phyloP scores from a whole-genome alignment of 2,329 filamentous ascomycete genomes.

The Claviceps sp. region DNA sequence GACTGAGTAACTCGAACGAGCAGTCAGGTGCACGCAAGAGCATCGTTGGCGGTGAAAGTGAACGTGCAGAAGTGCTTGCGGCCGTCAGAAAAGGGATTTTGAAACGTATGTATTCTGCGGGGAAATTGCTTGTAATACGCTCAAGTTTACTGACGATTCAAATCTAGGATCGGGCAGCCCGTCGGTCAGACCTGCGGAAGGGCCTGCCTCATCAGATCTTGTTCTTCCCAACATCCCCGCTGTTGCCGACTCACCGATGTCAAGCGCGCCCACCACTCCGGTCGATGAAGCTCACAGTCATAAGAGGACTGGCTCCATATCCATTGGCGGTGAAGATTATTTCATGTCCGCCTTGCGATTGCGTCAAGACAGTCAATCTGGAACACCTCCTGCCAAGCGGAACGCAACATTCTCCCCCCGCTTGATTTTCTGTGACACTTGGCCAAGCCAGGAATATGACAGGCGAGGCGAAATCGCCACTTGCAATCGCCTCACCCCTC shows the following conservation, averaged over 20 bases:
- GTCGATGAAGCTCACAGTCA: constrained; percentile 61
- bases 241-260: constrained; percentile 65
- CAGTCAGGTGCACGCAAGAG: constrained; percentile 61
- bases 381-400: constrained; percentile 60
- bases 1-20: constrained; percentile 43
- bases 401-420: constrained; percentile 75
- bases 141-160: not conserved
- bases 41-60: constrained; percentile 79
- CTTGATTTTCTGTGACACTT: constrained; percentile 91
- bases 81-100: constrained; percentile 92
- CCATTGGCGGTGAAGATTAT: constrained; percentile 76
- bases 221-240: constrained; percentile 48
- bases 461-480: constrained; percentile 91
- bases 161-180: constrained; percentile 51
- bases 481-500: constrained; percentile 92
- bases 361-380: constrained; percentile 63
- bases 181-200: constrained; percentile 48
- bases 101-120: constrained; percentile 49
- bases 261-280: constrained; percentile 79
- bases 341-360: constrained; percentile 69
- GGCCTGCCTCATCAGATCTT: constrained; percentile 30
- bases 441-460: constrained; percentile 91
- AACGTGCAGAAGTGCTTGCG: constrained; percentile 81
- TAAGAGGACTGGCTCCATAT: constrained; percentile 53
- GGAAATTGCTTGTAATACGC: not conserved